Evolutionary conservation across 257 asterid genomes (phyloP), one percentile per base, ranked within the genome.

Genomic region (Penstemon barbatus): DNA sequence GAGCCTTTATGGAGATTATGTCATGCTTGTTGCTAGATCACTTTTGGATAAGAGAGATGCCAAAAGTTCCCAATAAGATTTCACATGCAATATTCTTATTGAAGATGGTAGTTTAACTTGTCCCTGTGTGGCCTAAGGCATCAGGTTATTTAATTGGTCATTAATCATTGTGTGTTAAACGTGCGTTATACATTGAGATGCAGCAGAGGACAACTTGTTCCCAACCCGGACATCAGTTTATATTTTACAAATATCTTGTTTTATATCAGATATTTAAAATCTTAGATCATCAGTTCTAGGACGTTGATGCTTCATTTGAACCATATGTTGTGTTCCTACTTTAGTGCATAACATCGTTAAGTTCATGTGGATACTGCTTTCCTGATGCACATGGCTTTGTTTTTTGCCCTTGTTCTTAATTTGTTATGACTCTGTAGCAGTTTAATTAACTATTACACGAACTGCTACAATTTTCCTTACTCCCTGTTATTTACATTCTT

Each of bases 361-460:
- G 54, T 72, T 76, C 77, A 38, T 66, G 61, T 33, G 13, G 8
- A 55, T 61, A 5, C 13, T 56, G 61, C 37, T n/a, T 9, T 59
- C 63, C n/a, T 49, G 64, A 38, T 45, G 67, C 63, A 36, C 66
- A 67, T 38, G 61, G 15, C 60, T 59, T 45, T 70, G 33, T 36
- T 4, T n/a, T 38, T 58, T 19, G 43, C 62, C 36, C 39, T 38
- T 45, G 5, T 48, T 12, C 8, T 63, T 6, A 36, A 38, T 44
- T 25, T 41, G 19, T 54, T 13, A 38, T 48, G 1, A 46, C 65
- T 4, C 6, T 13, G 37, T 45, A 33, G 33, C 11, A n/a, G 63
- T n/a, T 25, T 25, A 25, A 25, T 25, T 25, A 38, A 51, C 15
- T 55, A 55, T 19, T 44, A 49, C 61, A 62, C 25, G 40, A 9